These are phyloP conservation scores for Dioszegia hungarica DNA, from an alignment of 768 basidiomycete species.

Conservation along the genomic window DNA sequence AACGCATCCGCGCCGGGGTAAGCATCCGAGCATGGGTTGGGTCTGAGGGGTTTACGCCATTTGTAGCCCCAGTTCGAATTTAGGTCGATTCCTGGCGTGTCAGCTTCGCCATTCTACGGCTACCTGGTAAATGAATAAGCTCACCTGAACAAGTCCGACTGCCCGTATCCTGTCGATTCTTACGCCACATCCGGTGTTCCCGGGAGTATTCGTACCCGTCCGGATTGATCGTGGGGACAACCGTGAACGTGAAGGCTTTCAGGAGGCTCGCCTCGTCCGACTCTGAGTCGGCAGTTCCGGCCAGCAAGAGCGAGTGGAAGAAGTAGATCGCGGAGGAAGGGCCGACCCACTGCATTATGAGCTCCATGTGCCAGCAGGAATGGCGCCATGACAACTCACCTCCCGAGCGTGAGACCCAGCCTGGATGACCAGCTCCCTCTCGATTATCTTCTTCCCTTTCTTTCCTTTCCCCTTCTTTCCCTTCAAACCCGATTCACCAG, in stretches of 20 bases:
- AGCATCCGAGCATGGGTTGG: constrained; percentile 63
- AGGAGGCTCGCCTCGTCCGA: constrained; percentile 53
- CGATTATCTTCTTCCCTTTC: constrained; percentile 25
- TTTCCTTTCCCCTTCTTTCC: constrained; percentile 7
- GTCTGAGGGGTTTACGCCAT: constrained; percentile 55
- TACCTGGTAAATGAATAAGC: not conserved
- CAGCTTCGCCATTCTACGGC: not conserved
- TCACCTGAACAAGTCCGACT: constrained; percentile 50
- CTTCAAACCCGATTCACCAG: not conserved
- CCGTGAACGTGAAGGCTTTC: constrained; percentile 51
- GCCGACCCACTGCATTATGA: constrained; percentile 65
- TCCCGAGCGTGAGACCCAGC: constrained; percentile 74
- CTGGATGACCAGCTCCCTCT: constrained; percentile 60
- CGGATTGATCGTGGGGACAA: constrained; percentile 48
- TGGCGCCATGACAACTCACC: constrained; percentile 50
- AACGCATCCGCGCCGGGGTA: constrained; percentile 72
- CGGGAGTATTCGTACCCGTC: constrained; percentile 54
- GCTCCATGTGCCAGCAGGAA: not conserved
- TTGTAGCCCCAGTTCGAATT: constrained; percentile 74
- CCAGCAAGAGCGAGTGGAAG: constrained; percentile 63
- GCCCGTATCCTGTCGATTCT: constrained; percentile 44
- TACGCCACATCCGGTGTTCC: constrained; percentile 59
- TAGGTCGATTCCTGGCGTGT: constrained; percentile 63
- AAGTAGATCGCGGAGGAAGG: constrained; percentile 68
- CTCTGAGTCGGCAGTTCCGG: constrained; percentile 50